Percentiles rank a stretch among this genome's conserved stretches.
These are phyloP conservation scores for Xylaria castorea DNA, from an alignment of 495 filamentous ascomycete species.

Conservation along the genomic window DNA sequence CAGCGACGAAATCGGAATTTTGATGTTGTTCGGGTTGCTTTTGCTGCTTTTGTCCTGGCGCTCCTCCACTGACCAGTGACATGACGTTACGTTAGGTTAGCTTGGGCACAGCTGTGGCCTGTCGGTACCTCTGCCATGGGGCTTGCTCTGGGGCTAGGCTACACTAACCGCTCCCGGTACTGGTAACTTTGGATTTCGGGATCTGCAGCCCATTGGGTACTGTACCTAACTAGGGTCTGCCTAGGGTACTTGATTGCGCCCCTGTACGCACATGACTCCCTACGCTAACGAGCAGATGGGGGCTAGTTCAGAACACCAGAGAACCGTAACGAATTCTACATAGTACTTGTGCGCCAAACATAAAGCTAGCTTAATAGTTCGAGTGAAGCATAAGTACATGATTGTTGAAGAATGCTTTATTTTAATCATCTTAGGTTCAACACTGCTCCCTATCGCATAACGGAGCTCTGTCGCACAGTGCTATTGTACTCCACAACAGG, in stretches of 20 bases:
- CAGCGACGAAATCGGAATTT: slow-evolving; percentile 28
- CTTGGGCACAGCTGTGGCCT: slow-evolving; percentile 1
- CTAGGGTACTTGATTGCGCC: no score
- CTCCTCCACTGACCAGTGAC: neutral
- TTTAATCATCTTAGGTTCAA: neutral
- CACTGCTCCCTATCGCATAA: neutral
- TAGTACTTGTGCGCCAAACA: neutral
- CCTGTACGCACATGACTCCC: neutral
- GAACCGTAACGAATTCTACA: slow-evolving; percentile 24
- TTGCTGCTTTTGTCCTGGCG: slow-evolving; percentile 6
- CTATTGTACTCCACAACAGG: neutral
- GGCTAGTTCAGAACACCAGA: slow-evolving; percentile 8
- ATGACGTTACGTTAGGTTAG: slow-evolving; percentile 10
- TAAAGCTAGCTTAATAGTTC: neutral
- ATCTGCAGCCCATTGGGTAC: neutral
- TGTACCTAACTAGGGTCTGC: no score
- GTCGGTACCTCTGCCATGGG: neutral
- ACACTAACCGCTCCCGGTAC: neutral
- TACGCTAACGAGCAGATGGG: neutral
- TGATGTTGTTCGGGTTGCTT: slow-evolving; percentile 2
- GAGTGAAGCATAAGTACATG: neutral
- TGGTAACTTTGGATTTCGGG: neutral
- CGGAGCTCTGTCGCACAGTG: neutral
- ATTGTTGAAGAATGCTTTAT: neutral
- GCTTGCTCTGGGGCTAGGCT: neutral